phyloP scores from a whole-genome alignment of 2,329 filamentous ascomycete species.

The Sclerotinia borealis region DNA sequence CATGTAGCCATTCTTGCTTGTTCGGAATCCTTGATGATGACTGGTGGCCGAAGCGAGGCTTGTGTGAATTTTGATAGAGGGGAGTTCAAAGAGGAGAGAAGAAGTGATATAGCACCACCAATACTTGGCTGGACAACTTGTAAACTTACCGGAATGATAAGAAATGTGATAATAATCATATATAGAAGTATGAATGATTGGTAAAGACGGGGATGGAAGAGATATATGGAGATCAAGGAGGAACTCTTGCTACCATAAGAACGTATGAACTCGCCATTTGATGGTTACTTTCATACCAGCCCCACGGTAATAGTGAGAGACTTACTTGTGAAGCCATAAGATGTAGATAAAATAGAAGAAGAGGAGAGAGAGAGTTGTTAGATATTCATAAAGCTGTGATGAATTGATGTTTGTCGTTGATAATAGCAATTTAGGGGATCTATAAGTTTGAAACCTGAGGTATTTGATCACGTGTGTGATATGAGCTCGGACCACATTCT shows the following conservation, averaged over 20 bases:
- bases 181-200: not conserved
- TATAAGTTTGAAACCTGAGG: not conserved
- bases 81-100: conserved; percentile 4
- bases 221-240: conserved; percentile 1
- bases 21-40: conserved; percentile 7
- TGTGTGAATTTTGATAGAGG: conserved; percentile 8
- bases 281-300: conserved; percentile 12
- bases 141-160: not conserved
- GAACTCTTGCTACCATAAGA: not conserved
- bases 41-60: conserved; percentile 13
- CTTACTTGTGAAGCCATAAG: not conserved
- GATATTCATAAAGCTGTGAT: conserved; percentile 8
- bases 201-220: not conserved
- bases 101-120: conserved; percentile 10
- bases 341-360: not conserved
- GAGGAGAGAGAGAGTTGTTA: conserved; percentile 12
- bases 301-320: conserved; percentile 4
- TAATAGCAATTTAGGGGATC: not conserved
- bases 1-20: conserved; percentile 11
- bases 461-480: not conserved
- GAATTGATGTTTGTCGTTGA: conserved; percentile 12
- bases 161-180: not conserved
- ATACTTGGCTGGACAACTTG: not conserved
- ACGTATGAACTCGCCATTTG: conserved; percentile 5
- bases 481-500: not conserved